Evolutionary conservation across 176 grass and related monocot species (phyloP).

Genomic region (maize (Zea mays)): Zm-B73-REFERENCE-NAM-5.0 NC_050098.1:201068501-201069000

Average conservation of each 20-base stretch:
- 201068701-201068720: slow-evolving; percentile 17
- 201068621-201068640: not conserved
- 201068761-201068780: not conserved
- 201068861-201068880: not conserved
- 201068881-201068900: not conserved
- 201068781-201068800: not conserved
- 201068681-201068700: slow-evolving; percentile 1
- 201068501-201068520: slow-evolving; percentile 21
- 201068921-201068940: slow-evolving; percentile 3
- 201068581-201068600: slow-evolving; percentile 18
- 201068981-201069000: slow-evolving; percentile 31
- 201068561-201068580: slow-evolving; percentile 15
- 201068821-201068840: not conserved
- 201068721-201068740: slow-evolving; percentile 28
- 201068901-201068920: slow-evolving; percentile 8
- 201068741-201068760: not conserved
- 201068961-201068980: not conserved
- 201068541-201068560: slow-evolving; percentile 28
- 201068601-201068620: slow-evolving; percentile 3
- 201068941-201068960: not conserved
- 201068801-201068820: not conserved
- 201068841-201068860: not conserved
- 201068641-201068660: slow-evolving; percentile 15
- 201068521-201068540: slow-evolving; percentile 23
- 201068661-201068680: not conserved